Percentiles rank a stretch among this genome's conserved stretches.
Evolutionary conservation across 2,329 filamentous ascomycete genomes (phyloP).

Genomic region (Bipolaris bicolor): DNA sequence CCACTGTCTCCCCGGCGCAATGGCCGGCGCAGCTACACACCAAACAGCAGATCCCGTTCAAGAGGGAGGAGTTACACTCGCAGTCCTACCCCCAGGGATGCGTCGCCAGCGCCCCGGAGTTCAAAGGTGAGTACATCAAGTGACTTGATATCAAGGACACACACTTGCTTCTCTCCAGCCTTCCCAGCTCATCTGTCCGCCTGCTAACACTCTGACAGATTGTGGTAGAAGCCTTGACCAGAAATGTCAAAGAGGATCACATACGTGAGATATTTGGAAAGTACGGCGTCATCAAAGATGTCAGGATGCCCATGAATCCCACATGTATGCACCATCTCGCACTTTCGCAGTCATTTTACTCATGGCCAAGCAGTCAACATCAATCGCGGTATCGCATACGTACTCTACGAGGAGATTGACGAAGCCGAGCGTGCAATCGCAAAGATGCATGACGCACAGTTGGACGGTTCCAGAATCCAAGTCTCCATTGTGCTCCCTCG

Average conservation of each 20-base stretch:
- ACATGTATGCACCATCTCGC: conserved; percentile 65
- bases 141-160: not conserved
- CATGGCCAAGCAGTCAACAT: conserved; percentile 68
- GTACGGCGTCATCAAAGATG: conserved; percentile 83
- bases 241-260: conserved; percentile 89
- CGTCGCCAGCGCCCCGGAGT: conserved; percentile 45
- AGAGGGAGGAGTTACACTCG: conserved; percentile 45
- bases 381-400: conserved; percentile 92
- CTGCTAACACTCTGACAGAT: conserved; percentile 63
- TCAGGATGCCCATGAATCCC: conserved; percentile 89
- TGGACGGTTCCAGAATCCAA: conserved; percentile 81
- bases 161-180: conserved; percentile 5
- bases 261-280: conserved; percentile 89
- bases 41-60: conserved; percentile 36
- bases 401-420: conserved; percentile 76
- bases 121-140: conserved; percentile 42
- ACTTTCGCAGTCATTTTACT: conserved; percentile 6
- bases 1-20: conserved; percentile 44
- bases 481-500: conserved; percentile 88
- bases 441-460: conserved; percentile 97
- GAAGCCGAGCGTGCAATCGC: conserved; percentile 89
- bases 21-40: conserved; percentile 44
- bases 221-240: conserved; percentile 93
- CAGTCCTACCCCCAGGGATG: conserved; percentile 44
- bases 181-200: not conserved